These are phyloP conservation scores for Cicer bijugum DNA, from an alignment of 306 rosid species.

Conservation along the genomic window DNA sequence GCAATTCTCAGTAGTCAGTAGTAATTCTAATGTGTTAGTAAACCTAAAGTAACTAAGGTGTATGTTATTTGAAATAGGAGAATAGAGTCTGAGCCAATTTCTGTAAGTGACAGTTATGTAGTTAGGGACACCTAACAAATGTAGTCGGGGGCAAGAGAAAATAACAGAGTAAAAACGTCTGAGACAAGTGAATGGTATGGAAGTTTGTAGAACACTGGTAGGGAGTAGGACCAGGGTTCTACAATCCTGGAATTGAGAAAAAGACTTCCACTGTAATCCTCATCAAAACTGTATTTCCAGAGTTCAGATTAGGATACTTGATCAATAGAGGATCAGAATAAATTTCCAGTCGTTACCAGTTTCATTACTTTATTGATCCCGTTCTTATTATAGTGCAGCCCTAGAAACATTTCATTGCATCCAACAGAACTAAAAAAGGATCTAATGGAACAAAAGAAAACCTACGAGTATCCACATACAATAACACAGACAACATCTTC, in stretches of 20 bases:
- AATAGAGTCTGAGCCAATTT: slow-evolving; percentile 9
- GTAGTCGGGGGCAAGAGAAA: background rate
- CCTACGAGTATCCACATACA: slow-evolving; percentile 4
- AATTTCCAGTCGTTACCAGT: background rate
- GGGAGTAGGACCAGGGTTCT: slow-evolving; percentile 21
- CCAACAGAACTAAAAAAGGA: slow-evolving; percentile 25
- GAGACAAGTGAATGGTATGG: background rate
- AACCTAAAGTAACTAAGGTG: slow-evolving; percentile 1
- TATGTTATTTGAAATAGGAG: background rate
- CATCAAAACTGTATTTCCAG: background rate
- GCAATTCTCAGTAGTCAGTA: background rate
- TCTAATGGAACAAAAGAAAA: slow-evolving; percentile 22
- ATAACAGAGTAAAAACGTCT: slow-evolving; percentile 14
- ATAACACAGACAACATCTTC: slow-evolving; percentile 23
- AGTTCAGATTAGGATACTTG: slow-evolving; percentile 3
- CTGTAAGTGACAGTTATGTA: background rate
- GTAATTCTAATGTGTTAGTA: background rate
- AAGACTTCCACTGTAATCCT: slow-evolving; percentile 15
- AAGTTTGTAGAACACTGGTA: background rate
- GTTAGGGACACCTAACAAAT: slow-evolving; percentile 23
- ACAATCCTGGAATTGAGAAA: background rate
- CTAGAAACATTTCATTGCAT: slow-evolving; percentile 21
- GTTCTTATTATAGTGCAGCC: background rate
- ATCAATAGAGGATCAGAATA: background rate
- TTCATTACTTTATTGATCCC: background rate